Evolutionary conservation across 73 alveolate genomes (phyloP), one percentile per base, ranked within the genome.

Genomic region (Urostyla sp.): DNA sequence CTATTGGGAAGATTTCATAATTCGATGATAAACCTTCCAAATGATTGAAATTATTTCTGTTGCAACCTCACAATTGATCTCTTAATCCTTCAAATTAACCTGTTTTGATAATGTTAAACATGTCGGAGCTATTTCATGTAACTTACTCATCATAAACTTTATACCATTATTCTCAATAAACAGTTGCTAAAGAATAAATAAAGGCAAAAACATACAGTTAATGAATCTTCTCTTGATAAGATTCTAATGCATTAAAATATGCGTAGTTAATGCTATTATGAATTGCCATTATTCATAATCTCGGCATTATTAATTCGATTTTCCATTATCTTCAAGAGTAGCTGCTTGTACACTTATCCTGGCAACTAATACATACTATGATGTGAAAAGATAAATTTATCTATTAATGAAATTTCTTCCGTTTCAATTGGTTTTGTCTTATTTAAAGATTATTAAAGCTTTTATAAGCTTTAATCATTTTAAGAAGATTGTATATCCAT

Each of bases 161-260:
- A 84, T 67, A 2, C 91, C 96, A 51, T 75, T 59, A 32, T 61
- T 74, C 24, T 58, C 83, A n/a, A 82, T 50, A 31, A 77, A 35
- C 26, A 36, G 35, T 11, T 75, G 27, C 87, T 81, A 69, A 16
- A 48, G 44, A 6, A 15, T n/a, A 26, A 4, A 69, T 4, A 31
- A 1, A n/a, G 10, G 26, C 50, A n/a, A 20, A 13, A 35, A 20
- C 32, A 28, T 75, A 56, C 87, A 26, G 81, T 30, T 0, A 89
- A 32, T 24, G 45, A 30, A 27, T 48, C 88, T 23, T 89, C 96
- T 76, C 96, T 57, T 20, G 93, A 59, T 40, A 89, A 74, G 56
- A 89, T 85, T 20, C 96, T 61, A 11, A 85, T 52, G 54, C 74
- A 50, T 38, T 89, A 73, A 43, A 89, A 72, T 34, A 89, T 35